A percentile compares a stretch with the other conserved stretches of the same genome.
These are phyloP conservation scores for Phellopilus nigrolimitatus DNA, from an alignment of 1,284 basidiomycete species.

Conservation along the genomic window DNA sequence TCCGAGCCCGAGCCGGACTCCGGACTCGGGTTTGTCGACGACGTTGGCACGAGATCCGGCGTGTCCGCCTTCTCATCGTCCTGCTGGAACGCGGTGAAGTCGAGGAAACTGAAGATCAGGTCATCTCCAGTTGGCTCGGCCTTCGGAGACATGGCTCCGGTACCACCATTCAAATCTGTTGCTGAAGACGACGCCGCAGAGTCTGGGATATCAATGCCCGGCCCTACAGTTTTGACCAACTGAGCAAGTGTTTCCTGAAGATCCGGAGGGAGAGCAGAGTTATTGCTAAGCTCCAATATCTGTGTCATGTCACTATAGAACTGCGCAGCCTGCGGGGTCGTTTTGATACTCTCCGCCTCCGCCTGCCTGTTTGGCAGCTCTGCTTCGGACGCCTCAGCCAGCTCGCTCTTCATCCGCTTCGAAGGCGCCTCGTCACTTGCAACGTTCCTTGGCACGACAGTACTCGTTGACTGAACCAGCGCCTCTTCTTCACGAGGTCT, in stretches of 20 bases:
- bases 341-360: constrained; percentile 53
- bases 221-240: constrained; percentile 52
- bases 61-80: constrained; percentile 57
- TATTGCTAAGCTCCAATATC: constrained; percentile 45
- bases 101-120: constrained; percentile 49
- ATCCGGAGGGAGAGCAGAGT: constrained; percentile 42
- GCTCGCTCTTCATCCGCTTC: constrained; percentile 66
- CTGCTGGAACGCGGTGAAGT: constrained; percentile 53
- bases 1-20: constrained; percentile 60
- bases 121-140: constrained; percentile 28
- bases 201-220: constrained; percentile 36
- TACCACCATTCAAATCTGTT: neutral
- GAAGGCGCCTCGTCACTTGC: constrained; percentile 52
- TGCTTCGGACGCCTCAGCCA: constrained; percentile 55
- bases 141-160: constrained; percentile 36
- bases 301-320: constrained; percentile 63
- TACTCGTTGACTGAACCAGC: constrained; percentile 24
- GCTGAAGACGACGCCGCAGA: neutral
- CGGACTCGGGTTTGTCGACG: constrained; percentile 60
- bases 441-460: constrained; percentile 31
- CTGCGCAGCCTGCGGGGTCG: constrained; percentile 56
- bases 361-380: constrained; percentile 49
- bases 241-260: constrained; percentile 57
- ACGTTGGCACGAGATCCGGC: constrained; percentile 62
- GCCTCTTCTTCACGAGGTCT: constrained; percentile 58